A percentile compares a stretch with the other conserved stretches of the same genome.
Conservation (phyloP, 345 rosid genomes). For the Firmiana major region DNA sequence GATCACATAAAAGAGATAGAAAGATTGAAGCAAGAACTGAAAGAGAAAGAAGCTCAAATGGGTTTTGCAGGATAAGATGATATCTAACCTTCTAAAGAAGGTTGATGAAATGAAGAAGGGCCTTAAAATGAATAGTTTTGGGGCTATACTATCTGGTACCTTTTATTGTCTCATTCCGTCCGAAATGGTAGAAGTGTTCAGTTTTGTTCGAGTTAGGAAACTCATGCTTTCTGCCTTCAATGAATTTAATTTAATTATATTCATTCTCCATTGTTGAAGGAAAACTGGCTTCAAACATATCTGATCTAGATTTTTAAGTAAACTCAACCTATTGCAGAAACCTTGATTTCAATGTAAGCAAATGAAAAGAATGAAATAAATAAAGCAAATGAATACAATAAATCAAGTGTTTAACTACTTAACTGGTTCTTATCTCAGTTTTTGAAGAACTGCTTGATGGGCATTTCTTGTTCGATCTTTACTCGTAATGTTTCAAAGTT, state of each 20-base stretch:
- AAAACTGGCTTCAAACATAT: neutral
- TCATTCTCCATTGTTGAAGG: too few relatives aligned
- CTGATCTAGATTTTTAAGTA: neutral
- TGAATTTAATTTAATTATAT: neutral
- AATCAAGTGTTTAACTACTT: neutral
- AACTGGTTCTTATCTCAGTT: neutral
- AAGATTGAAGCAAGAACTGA: conserved; percentile 32
- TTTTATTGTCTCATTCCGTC: neutral
- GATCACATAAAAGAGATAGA: conserved; percentile 33
- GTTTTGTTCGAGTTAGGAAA: neutral
- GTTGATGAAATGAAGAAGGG: neutral
- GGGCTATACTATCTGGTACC: neutral
- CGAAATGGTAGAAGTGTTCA: neutral
- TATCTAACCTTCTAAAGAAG: neutral
- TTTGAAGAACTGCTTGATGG: too few relatives aligned
- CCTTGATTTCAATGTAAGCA: too few relatives aligned
- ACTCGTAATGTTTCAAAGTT: neutral
- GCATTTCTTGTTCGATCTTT: neutral
- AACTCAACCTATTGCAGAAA: too few relatives aligned
- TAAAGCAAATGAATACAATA: neutral
- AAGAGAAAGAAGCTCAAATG: conserved; percentile 36
- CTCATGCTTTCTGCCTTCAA: too few relatives aligned
- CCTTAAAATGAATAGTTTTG: neutral
- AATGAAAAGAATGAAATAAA: neutral
- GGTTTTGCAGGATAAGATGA: conserved; percentile 36